Conservation (phyloP, 176 grass and related monocot species). For the Typha latifolia region DNA sequence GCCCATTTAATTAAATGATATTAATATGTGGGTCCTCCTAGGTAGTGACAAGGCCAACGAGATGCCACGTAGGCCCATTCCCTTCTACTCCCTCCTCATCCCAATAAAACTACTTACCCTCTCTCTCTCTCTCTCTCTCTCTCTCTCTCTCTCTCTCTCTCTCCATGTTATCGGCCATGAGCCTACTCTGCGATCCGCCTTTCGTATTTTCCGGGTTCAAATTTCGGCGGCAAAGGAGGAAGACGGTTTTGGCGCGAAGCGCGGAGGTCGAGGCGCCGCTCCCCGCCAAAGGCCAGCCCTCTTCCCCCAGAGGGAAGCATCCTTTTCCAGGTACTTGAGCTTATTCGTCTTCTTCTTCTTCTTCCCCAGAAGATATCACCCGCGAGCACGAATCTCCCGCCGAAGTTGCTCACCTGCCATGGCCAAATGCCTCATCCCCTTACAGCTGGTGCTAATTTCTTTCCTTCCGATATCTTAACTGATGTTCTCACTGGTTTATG, state of each 20-base stretch:
- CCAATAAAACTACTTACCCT: neutral
- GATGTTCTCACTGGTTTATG: too few relatives aligned
- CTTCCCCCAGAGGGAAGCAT: constrained; percentile 21
- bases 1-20: too few relatives aligned
- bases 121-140: neutral
- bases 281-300: constrained; percentile 13
- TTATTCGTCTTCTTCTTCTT: neutral
- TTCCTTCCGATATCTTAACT: too few relatives aligned
- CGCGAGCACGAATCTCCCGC: too few relatives aligned
- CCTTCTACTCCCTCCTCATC: neutral
- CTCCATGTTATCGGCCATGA: constrained; percentile 15
- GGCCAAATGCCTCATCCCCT: too few relatives aligned
- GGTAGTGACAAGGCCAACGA: neutral
- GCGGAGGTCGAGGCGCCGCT: constrained; percentile 15
- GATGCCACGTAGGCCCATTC: constrained; percentile 15
- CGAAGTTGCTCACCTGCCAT: too few relatives aligned
- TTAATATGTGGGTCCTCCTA: too few relatives aligned
- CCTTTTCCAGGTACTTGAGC: constrained; percentile 23
- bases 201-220: constrained; percentile 5
- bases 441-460: too few relatives aligned
- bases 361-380: too few relatives aligned
- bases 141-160: neutral
- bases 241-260: constrained; percentile 8
- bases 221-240: constrained; percentile 16
- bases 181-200: constrained; percentile 6